Conservation (phyloP, 179 eudicot species). For the Beta macrorhiza region DNA sequence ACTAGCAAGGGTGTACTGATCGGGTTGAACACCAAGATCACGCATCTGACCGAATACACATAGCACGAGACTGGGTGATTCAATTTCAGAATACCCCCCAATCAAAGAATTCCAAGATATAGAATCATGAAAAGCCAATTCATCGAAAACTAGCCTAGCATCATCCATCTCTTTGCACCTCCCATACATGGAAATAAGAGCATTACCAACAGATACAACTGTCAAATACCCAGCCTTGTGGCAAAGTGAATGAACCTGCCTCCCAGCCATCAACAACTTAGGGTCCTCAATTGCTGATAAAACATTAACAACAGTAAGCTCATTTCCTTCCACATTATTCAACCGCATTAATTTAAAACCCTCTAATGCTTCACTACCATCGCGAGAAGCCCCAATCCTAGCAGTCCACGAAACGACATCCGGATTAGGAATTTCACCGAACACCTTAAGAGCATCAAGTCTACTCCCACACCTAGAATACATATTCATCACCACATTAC, state of each 20-base stretch:
- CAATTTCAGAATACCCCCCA: slow-evolving; percentile 42
- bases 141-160: slow-evolving; percentile 40
- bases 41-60: slow-evolving; percentile 33
- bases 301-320: slow-evolving; percentile 47
- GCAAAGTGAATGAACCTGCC: slow-evolving; percentile 53
- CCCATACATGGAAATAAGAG: slow-evolving; percentile 44
- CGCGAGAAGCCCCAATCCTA: slow-evolving; percentile 45
- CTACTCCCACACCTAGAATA: slow-evolving; percentile 41
- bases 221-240: slow-evolving; percentile 48
- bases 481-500: slow-evolving; percentile 56
- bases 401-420: slow-evolving; percentile 70
- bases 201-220: slow-evolving; percentile 38
- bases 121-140: slow-evolving; percentile 32
- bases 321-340: slow-evolving; percentile 41
- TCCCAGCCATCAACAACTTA: slow-evolving; percentile 36
- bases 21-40: slow-evolving; percentile 25
- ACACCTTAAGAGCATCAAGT: slow-evolving; percentile 36
- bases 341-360: slow-evolving; percentile 35
- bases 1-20: slow-evolving; percentile 44
- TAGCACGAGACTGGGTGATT: slow-evolving; percentile 26
- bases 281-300: slow-evolving; percentile 39
- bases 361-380: slow-evolving; percentile 46
- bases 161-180: slow-evolving; percentile 39
- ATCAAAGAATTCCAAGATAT: slow-evolving; percentile 55
- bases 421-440: slow-evolving; percentile 48